These are phyloP conservation scores for Pyrrhoderma lamaoense DNA, from an alignment of 1,284 basidiomycete species.

Conservation along the genomic window DNA sequence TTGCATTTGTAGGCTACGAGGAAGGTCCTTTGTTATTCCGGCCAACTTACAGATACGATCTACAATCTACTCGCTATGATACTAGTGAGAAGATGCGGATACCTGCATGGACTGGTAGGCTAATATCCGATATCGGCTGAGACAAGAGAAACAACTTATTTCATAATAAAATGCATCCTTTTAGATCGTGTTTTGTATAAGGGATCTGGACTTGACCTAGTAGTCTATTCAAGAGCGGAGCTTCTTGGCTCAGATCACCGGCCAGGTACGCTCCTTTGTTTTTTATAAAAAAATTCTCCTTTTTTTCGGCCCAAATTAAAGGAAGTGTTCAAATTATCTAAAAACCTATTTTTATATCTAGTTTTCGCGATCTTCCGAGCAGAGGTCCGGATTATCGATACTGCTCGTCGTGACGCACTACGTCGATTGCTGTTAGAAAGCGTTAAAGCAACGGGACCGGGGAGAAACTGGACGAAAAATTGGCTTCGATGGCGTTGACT, in stretches of 20 bases:
- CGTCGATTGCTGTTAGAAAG: constrained; percentile 63
- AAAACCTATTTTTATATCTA: constrained; percentile 24
- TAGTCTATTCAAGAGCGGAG: constrained; percentile 70
- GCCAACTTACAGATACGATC: constrained; percentile 86
- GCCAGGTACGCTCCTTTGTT: constrained; percentile 48
- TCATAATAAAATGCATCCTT: neutral
- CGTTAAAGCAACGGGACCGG: constrained; percentile 49
- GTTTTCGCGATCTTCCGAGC: constrained; percentile 83
- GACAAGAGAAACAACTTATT: neutral
- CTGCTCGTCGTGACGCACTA: constrained; percentile 62
- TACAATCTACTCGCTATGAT: constrained; percentile 84
- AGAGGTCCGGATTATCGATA: constrained; percentile 74
- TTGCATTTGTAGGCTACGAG: constrained; percentile 77
- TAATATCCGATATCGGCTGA: neutral
- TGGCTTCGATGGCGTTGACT: constrained; percentile 38
- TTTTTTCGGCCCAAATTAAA: neutral
- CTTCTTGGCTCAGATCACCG: constrained; percentile 89
- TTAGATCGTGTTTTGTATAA: constrained; percentile 90
- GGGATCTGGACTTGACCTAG: constrained; percentile 58
- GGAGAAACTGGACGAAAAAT: constrained; percentile 65
- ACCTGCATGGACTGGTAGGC: constrained; percentile 91
- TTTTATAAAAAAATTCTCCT: neutral
- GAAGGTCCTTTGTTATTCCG: constrained; percentile 87
- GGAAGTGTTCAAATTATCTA: neutral
- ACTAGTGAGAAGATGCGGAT: constrained; percentile 94